phyloP scores from a whole-genome alignment of 257 asterid species.

The Verbascum thapsus region DNA sequence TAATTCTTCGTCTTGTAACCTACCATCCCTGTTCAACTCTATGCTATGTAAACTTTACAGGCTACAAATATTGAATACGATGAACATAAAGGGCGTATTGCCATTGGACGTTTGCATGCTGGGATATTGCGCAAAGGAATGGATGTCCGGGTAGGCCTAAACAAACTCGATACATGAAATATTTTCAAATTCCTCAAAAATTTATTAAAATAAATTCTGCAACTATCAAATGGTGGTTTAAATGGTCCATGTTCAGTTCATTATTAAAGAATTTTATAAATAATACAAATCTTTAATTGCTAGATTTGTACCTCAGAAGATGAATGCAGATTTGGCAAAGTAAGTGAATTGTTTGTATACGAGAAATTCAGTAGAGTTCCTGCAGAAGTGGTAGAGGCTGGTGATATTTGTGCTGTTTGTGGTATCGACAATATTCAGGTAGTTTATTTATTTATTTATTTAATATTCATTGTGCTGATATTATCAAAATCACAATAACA shows the following conservation, averaged over 20 bases:
- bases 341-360: conserved; percentile 86
- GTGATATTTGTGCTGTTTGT: conserved; percentile 98
- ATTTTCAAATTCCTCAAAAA: conserved; percentile 10
- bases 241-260: conserved; percentile 5
- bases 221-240: conserved; percentile 6
- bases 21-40: no score
- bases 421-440: conserved; percentile 95
- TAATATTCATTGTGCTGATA: background rate
- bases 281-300: conserved; percentile 27
- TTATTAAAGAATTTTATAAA: no score
- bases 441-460: conserved; percentile 19
- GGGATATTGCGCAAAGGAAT: conserved; percentile 81
- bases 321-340: conserved; percentile 77
- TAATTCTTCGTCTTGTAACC: no score
- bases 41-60: conserved; percentile 38
- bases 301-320: conserved; percentile 90
- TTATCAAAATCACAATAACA: conserved; percentile 19
- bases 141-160: conserved; percentile 82
- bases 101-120: conserved; percentile 96
- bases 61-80: conserved; percentile 96
- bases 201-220: conserved; percentile 18
- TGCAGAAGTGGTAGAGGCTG: conserved; percentile 81
- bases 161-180: conserved; percentile 11
- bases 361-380: conserved; percentile 91
- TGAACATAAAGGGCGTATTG: conserved; percentile 97